phyloP scores from a whole-genome alignment of 306 rosid genomes.

The Trifolium dubium region DNA sequence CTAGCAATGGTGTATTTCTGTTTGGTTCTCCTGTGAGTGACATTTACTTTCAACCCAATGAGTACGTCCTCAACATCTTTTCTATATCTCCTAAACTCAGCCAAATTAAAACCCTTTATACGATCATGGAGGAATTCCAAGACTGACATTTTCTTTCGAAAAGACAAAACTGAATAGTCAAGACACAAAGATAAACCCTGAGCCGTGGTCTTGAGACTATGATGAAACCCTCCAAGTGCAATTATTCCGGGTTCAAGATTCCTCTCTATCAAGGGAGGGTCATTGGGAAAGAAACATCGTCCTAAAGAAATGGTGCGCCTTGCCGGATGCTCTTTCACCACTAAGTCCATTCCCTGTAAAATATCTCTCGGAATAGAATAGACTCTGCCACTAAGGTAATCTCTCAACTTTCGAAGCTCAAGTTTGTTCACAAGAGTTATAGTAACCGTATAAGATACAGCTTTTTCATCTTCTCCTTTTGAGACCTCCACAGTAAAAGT shows the following conservation, averaged over 20 bases:
- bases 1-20: constrained; percentile 52
- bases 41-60: constrained; percentile 58
- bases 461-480: constrained; percentile 49
- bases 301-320: constrained; percentile 54
- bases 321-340: constrained; percentile 68
- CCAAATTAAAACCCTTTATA: constrained; percentile 23
- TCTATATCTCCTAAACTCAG: constrained; percentile 36
- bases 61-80: constrained; percentile 40
- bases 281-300: constrained; percentile 49
- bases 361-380: constrained; percentile 60
- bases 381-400: constrained; percentile 48
- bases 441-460: constrained; percentile 44
- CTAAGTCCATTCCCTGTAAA: constrained; percentile 68
- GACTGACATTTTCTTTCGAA: constrained; percentile 53
- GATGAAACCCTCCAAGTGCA: constrained; percentile 66
- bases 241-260: constrained; percentile 50
- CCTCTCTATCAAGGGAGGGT: background rate
- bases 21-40: constrained; percentile 60
- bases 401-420: constrained; percentile 52
- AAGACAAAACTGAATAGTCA: constrained; percentile 72
- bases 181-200: constrained; percentile 69
- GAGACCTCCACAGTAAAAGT: constrained; percentile 48
- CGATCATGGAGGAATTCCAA: constrained; percentile 48
- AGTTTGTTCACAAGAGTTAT: constrained; percentile 54
- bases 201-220: constrained; percentile 62